Conservation (phyloP, 1,284 basidiomycete genomes). For the Irpex sp. region DNA sequence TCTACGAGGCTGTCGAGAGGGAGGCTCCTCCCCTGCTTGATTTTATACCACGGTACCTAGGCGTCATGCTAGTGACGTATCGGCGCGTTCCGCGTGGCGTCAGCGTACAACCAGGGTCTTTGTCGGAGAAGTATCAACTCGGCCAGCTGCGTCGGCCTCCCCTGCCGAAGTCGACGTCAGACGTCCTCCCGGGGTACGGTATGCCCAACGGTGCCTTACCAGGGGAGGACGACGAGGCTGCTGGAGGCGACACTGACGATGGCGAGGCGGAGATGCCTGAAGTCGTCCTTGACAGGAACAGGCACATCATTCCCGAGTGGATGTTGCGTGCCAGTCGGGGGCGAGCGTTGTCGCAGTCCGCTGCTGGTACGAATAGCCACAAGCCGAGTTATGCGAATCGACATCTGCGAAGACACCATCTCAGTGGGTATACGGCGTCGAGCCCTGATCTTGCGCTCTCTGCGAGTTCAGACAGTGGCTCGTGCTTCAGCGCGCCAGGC, state of each 20-base stretch:
- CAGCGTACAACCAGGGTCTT: constrained; percentile 3
- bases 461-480: constrained; percentile 10
- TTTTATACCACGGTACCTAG: constrained; percentile 95
- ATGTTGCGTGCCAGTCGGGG: constrained; percentile 57
- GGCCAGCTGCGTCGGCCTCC: constrained; percentile 31
- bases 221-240: not conserved
- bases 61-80: constrained; percentile 97
- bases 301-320: constrained; percentile 96
- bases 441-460: constrained; percentile 53
- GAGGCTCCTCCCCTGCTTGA: constrained; percentile 87
- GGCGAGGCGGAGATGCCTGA: constrained; percentile 79
- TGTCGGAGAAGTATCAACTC: constrained; percentile 7
- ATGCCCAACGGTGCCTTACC: not conserved
- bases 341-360: constrained; percentile 49
- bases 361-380: constrained; percentile 15
- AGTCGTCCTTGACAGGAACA: constrained; percentile 88
- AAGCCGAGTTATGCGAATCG: constrained; percentile 18
- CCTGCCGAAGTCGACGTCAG: constrained; percentile 24
- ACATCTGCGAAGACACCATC: constrained; percentile 25
- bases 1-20: constrained; percentile 95
- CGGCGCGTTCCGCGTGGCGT: constrained; percentile 53
- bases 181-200: not conserved
- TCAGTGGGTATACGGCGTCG: constrained; percentile 51
- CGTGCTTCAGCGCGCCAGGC: constrained; percentile 11
- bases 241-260: constrained; percentile 39